phyloP scores from a whole-genome alignment of 2,329 filamentous ascomycete species.

The Fonsecaea pedrosoi region DNA sequence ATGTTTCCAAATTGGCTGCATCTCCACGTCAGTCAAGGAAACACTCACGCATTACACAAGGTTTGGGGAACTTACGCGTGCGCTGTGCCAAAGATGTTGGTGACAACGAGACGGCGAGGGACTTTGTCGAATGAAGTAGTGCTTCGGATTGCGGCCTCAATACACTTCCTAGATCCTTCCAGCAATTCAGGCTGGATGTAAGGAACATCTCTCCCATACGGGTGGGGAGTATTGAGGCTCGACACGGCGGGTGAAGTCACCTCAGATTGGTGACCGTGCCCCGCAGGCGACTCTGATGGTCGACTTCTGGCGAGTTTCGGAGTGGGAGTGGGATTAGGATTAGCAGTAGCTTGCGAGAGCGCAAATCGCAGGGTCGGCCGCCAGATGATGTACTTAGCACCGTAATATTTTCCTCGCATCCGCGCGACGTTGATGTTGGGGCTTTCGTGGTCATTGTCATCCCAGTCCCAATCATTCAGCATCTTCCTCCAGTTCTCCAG shows the following conservation, averaged over 20 bases:
- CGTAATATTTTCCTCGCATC: conserved; percentile 92
- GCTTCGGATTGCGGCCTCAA: conserved; percentile 80
- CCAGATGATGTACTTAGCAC: conserved; percentile 86
- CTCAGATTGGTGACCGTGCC: conserved; percentile 43
- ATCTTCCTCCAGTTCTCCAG: conserved; percentile 62
- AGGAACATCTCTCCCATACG: conserved; percentile 46
- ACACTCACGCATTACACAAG: conserved; percentile 2
- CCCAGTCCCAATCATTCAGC: conserved; percentile 61
- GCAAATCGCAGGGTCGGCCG: conserved; percentile 74
- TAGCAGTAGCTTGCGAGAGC: conserved; percentile 50
- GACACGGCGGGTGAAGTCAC: conserved; percentile 48
- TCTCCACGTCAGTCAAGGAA: conserved; percentile 40
- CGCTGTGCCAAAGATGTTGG: conserved; percentile 94
- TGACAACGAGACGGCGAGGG: conserved; percentile 75
- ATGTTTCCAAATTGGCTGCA: conserved; percentile 94
- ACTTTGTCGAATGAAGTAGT: conserved; percentile 80
- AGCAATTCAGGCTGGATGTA: conserved; percentile 39
- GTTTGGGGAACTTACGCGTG: conserved; percentile 76
- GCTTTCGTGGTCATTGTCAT: conserved; percentile 73
- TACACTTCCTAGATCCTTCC: conserved; percentile 66
- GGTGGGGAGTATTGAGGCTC: conserved; percentile 43
- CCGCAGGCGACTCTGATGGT: conserved; percentile 44
- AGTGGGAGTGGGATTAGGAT: not conserved
- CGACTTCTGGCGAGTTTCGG: conserved; percentile 22
- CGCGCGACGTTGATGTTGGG: conserved; percentile 80